Evolutionary conservation across 2,329 filamentous ascomycete species (phyloP), one percentile per base, ranked within the genome.

Genomic region (Exophiala sp.): DNA sequence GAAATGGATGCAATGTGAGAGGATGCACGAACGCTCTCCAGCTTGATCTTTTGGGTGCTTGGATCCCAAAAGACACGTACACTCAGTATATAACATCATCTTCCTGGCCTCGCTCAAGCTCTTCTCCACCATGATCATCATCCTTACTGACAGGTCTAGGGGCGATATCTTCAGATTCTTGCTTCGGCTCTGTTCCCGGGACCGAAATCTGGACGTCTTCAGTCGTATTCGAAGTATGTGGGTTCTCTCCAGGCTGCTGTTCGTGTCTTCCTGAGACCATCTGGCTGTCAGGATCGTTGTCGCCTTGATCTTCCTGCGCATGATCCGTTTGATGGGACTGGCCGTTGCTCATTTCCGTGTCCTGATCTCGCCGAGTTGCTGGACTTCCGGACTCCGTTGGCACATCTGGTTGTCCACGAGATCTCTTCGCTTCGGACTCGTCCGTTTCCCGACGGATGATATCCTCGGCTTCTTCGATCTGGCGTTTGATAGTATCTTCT

Each of bases 21-120:
- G 16, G 3, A 18, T 18, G 16, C 16, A 18, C 16, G 16, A 18
- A 18, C 16, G 3, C 16, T 18, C 3, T 3, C 16, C 16, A 18
- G 16, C 3, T 3, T 18, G 16, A 18, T 18, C 2, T 2, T 18
- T 18, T 18, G 16, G 16, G 2, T 18, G 16, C 2, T 18, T 18
- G 2, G 2, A 18, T 18, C 16, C 16, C 3, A 10, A 38, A n/a
- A 3, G 35, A 11, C 35, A 1, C 12, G 1, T 38, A 43, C 40
- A 46, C 12, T 55, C 34, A 96, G 75, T 96, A 96, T 55, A 95
- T 92, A 49, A 96, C 89, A 63, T 87, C 91, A 65, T 96, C 91
- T 74, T 96, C 91, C 56, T 90, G 89, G 50, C 87, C 88, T 69
- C 90, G 88, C 50, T 94, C 84, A 61, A 95, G 79, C 52, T 92